Base-by-base conservation (phyloP, 331 rosid species). In the Acacia pycnantha region DNA sequence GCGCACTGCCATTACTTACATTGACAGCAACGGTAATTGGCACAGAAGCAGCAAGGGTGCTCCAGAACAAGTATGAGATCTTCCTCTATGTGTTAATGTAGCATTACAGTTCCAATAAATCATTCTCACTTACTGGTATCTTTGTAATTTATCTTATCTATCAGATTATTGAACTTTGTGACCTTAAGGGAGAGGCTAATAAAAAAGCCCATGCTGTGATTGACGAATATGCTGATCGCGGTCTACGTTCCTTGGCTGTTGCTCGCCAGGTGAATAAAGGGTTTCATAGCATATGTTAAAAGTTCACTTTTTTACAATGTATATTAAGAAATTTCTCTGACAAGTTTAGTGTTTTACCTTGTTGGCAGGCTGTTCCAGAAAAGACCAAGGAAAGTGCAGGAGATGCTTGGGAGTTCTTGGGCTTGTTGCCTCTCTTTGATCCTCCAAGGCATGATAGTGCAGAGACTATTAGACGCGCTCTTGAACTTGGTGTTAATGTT, bases 371-470 rank as follows among this genome's bases (percentile, higher is more conserved):
- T 76, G 84, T 92, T 44, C 79, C 90, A 56, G 90, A 83, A 70
- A 94, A 91, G 86, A 90, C 35, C 41, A 94, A 92, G 85, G 96
- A 94, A 71, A 88, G 97, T 44, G 84, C 81, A 27, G 97, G 97
- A 59, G 93, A 79, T 26, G 44, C 87, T 69, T 94, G 98, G 97
- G 94, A 90, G 68, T 94, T 92, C 77, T 86, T 92, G 47, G 98
- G 97, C 77, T 89, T 94, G 41, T 70, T 94, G 77, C 96, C 98
- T 74, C 97, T 94, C 77, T 94, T 94, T 87, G 97, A 94, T 59
- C 98, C 98, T 79, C 98, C 98, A 68, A 90, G 98, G 85, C 98
- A 94, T 84, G 98, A 92, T 18, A 94, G 98, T 77, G 96, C 96
- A 13, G 98, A 94, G 89, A 94, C 98, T 29, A 94, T 92, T 83